Evolutionary conservation across 2,329 filamentous ascomycete species (phyloP), one percentile per base, ranked within the genome.

Genomic region (Scleromitrula shiraiana): DNA sequence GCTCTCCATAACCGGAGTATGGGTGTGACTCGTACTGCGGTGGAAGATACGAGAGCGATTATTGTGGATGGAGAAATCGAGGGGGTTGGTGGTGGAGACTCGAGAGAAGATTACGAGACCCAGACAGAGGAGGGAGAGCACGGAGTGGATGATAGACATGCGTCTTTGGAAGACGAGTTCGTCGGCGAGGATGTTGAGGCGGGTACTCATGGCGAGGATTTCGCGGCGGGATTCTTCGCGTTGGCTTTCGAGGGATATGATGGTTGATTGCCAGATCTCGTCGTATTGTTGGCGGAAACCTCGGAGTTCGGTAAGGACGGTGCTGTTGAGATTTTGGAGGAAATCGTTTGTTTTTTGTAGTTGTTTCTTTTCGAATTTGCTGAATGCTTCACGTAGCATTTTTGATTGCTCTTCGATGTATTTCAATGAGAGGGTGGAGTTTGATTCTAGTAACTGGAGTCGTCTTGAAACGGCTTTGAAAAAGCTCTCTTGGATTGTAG

Each of bases 381-480:
- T 79, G 53, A 96, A 87, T 0, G 88, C 88, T 56, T 96, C 88
- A 39, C 91, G 84, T 32, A 97, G 73, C 53, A 95, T 88, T 41
- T 82, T 84, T 4, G 91, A 96, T 64, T 97, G 93, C 51, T 95
- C 89, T 68, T 97, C 91, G 51, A 98, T 95, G 62, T 98, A 98
- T 60, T 95, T 87, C 7, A 97, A 72, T 0, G 90, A 95, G 9
- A 97, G 74, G 0, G 91, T 95, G 9, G 90, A 88, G 64, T 97
- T 98, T 14, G 87, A 80, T 66, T 98, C 93, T 7, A 97, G 80
- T 58, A 90, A 82, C 55, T 91, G 87, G 4, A 98, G 75, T 1
- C 93, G 86, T 66, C 97, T 97, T 54, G 90, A 88, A 7, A 97
- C 84, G 4, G 89, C 88, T 65, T 97, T 97, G 76, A 96, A 98